Base-by-base conservation (phyloP, 1,284 basidiomycete species). In the Trichosporon faecale region DNA sequence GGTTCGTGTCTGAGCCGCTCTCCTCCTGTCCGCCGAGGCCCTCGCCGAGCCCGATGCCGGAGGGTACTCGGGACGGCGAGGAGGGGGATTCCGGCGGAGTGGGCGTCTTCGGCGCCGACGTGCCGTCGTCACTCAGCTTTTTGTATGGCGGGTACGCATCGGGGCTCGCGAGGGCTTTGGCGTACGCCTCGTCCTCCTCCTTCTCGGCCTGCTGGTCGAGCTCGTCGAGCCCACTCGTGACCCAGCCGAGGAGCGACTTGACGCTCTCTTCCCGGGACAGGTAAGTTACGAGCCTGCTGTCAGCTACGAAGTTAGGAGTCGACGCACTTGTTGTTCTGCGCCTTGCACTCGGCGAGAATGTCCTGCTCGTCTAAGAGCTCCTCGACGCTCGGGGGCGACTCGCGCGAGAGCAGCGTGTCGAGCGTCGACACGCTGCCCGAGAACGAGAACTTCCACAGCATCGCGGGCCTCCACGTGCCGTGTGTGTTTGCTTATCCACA, bases 351-450 rank as follows among this genome's bases (percentile, higher is more conserved):
- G 82, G 94, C 92, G 66, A 98, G 85, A 68, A 98, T 86, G 82
- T 98, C 95, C 80, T 94, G 92, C 85, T 98, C 94, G 85, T 97
- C 94, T 69, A 98, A 86, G 70, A 98, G 90, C 65, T 94, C 91
- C 83, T 98, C 95, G 65, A 98, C 87, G 49, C 89, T 76, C 12
- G 83, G 83, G 11, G 83, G 80, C 4, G 77, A 76, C 70, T 82
- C 81, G 35, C 84, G 70, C 31, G 77, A 75, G 49, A 84, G 73
- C 3, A 84, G 73, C 7, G 77, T 74, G 66, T 85, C 84, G 52
- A 85, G 74, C 57, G 79, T 80, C 68, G 82, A 82, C 16, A 78
- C 79, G 44, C 76, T 75, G 57, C 57, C 57, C 68, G 79, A 77
- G 71, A 82, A 82, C 65, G 80, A 79, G 76, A 83, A 82, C 64